phyloP scores from a whole-genome alignment of 2,329 filamentous ascomycete genomes.

The Furcasterigmium furcatum region DNA sequence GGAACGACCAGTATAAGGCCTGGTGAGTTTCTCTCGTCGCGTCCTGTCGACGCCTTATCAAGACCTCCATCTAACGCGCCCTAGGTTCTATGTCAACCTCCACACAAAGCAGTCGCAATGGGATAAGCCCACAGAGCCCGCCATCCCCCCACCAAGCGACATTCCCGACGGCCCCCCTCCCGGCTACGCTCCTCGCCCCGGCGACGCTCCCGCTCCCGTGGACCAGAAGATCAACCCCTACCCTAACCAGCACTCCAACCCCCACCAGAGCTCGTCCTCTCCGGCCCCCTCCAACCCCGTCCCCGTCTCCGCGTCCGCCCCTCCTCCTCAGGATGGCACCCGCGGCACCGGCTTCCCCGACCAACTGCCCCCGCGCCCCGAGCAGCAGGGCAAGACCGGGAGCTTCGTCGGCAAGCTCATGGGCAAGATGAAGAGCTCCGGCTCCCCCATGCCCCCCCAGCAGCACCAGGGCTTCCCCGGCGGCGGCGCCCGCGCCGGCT shows the following conservation, averaged over 20 bases:
- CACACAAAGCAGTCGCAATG: slow-evolving; percentile 88
- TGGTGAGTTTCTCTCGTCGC: slow-evolving; percentile 48
- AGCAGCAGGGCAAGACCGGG: slow-evolving; percentile 31
- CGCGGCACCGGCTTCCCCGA: slow-evolving; percentile 20
- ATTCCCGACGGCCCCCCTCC: slow-evolving; percentile 62
- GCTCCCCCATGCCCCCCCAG: slow-evolving; percentile 23
- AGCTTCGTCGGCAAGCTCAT: slow-evolving; percentile 52
- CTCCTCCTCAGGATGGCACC: slow-evolving; percentile 21
- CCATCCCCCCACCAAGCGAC: slow-evolving; percentile 41
- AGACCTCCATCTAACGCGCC: slow-evolving; percentile 9
- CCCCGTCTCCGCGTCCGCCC: slow-evolving; percentile 25
- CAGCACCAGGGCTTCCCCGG: slow-evolving; percentile 3
- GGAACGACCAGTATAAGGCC: slow-evolving; percentile 85
- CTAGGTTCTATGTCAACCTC: slow-evolving; percentile 89
- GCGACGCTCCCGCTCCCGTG: slow-evolving; percentile 29
- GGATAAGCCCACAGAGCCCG: slow-evolving; percentile 74
- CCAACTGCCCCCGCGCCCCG: slow-evolving; percentile 39
- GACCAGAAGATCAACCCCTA: slow-evolving; percentile 51
- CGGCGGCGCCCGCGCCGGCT: slow-evolving; percentile 17
- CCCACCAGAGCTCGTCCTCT: slow-evolving; percentile 28
- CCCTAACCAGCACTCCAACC: slow-evolving; percentile 24
- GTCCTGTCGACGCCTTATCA: not conserved
- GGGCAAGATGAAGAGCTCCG: slow-evolving; percentile 38
- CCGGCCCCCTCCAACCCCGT: slow-evolving; percentile 24
- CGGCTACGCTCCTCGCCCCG: slow-evolving; percentile 53